phyloP scores from a whole-genome alignment of 352 stramenopile genomes.

The Phytophthora fragariae region DNA sequence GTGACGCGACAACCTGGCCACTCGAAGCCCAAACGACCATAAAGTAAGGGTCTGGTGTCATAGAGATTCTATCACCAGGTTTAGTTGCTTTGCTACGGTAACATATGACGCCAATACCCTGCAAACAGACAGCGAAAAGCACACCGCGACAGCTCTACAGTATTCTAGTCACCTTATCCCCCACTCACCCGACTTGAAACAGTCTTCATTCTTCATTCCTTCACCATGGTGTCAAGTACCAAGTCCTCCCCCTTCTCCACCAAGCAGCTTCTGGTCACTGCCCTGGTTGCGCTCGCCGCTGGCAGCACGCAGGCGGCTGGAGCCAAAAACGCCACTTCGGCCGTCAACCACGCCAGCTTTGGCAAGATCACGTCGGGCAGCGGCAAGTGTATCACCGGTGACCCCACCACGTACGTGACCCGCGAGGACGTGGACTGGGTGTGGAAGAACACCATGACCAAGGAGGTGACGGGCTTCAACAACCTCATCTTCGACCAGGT shows the following conservation, averaged over 20 bases:
- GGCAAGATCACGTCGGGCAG: slow-evolving; percentile 5
- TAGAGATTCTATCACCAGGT: too few species aligned
- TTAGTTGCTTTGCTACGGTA: too few species aligned
- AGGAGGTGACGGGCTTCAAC: slow-evolving; percentile 18
- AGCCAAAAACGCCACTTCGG: not conserved
- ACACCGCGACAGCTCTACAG: not conserved
- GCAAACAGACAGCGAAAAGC: not conserved
- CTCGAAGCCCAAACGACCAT: not conserved
- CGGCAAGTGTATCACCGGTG: slow-evolving; percentile 7
- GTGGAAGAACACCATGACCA: slow-evolving; percentile 26
- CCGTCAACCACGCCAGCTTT: slow-evolving; percentile 11
- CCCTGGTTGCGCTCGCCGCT: not conserved
- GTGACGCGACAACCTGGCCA: not conserved
- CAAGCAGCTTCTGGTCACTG: not conserved
- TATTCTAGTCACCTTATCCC: not conserved
- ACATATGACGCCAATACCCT: too few species aligned
- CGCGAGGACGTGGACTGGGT: slow-evolving; percentile 15
- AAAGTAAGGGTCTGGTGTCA: not conserved
- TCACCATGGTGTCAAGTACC: not conserved
- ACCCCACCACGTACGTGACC: slow-evolving; percentile 15
- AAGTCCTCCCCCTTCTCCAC: not conserved
- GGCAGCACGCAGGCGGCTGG: not conserved
- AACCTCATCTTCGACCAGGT: slow-evolving; percentile 51
- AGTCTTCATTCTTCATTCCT: not conserved
- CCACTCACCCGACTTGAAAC: not conserved